Conservation (phyloP, 352 stramenopile species). For the Phytophthora fragariaefolia region DNA sequence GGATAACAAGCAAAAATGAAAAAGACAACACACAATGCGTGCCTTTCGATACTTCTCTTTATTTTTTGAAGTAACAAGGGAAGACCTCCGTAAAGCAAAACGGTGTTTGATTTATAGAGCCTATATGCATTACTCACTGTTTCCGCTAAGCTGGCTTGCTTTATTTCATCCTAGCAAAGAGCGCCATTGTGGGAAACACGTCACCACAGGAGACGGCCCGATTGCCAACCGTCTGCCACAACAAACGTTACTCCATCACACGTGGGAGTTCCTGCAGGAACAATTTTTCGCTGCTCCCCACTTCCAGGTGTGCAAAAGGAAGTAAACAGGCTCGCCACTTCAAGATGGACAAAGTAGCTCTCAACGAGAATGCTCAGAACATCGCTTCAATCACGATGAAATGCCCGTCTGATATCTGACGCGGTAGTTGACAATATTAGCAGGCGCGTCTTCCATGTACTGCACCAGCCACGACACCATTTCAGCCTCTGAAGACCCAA, state of each 20-base stretch:
- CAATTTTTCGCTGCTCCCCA: neutral
- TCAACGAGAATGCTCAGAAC: constrained; percentile 1
- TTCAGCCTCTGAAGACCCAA: constrained; percentile 82
- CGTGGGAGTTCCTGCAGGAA: neutral
- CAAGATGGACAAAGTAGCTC: constrained; percentile 19
- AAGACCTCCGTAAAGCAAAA: constrained; percentile 23
- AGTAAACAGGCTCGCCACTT: constrained; percentile 16
- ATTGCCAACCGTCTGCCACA: constrained; percentile 3
- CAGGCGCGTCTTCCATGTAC: constrained; percentile 81
- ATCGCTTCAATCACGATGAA: constrained; percentile 54
- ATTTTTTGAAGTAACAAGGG: neutral
- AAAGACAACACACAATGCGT: constrained; percentile 16
- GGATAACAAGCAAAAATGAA: constrained; percentile 23
- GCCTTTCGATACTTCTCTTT: neutral
- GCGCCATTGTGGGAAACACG: constrained; percentile 9
- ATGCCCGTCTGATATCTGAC: constrained; percentile 78
- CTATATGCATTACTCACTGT: constrained; percentile 20
- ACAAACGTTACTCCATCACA: constrained; percentile 26
- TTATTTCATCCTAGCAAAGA: constrained; percentile 24
- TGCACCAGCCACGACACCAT: constrained; percentile 88
- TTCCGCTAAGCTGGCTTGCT: constrained; percentile 8
- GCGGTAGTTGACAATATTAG: constrained; percentile 79
- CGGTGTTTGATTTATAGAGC: constrained; percentile 21
- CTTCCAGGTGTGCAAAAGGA: constrained; percentile 9
- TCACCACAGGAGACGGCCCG: constrained; percentile 6